A percentile compares a stretch with the other conserved stretches of the same genome.
Evolutionary conservation across 2,329 filamentous ascomycete genomes (phyloP).

Genomic region (Xylaria sp.): DNA sequence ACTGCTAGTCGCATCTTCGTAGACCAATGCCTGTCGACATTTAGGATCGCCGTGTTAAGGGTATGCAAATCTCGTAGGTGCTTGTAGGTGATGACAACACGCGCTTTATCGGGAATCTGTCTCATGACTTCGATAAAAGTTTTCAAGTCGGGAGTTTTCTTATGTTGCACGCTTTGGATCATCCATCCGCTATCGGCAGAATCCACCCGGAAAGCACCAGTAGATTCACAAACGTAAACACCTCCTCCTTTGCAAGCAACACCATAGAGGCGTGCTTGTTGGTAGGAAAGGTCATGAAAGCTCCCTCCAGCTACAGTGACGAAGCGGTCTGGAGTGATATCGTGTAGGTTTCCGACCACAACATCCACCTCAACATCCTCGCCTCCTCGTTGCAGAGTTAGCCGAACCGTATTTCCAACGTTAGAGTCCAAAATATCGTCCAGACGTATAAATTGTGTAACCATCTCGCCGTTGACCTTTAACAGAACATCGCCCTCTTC

Average conservation of each 20-base stretch:
- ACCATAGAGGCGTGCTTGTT: constrained; percentile 95
- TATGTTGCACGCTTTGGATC: constrained; percentile 90
- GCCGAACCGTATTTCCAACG: constrained; percentile 79
- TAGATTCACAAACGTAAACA: constrained; percentile 93
- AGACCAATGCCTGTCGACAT: constrained; percentile 95
- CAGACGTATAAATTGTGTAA: constrained; percentile 91
- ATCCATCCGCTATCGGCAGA: constrained; percentile 93
- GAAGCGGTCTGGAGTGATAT: constrained; percentile 95
- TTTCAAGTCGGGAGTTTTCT: constrained; percentile 86
- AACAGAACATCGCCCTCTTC: constrained; percentile 94
- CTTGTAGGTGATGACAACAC: constrained; percentile 94
- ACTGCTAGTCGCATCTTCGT: constrained; percentile 93
- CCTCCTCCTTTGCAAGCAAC: constrained; percentile 80
- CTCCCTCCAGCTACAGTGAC: constrained; percentile 92
- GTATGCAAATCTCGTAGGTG: constrained; percentile 95
- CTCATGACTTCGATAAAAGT: constrained; percentile 93
- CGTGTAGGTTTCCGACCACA: constrained; percentile 87
- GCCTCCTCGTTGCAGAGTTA: constrained; percentile 89
- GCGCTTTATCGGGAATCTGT: constrained; percentile 80
- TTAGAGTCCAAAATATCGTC: constrained; percentile 92
- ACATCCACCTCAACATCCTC: constrained; percentile 87
- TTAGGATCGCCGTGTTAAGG: constrained; percentile 89
- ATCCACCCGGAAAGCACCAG: constrained; percentile 94
- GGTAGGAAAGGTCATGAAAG: constrained; percentile 96
- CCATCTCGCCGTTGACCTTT: constrained; percentile 90